A percentile compares a stretch with the other conserved stretches of the same genome.
phyloP scores from a whole-genome alignment of 1,284 basidiomycete genomes.

The Trichosporon sp. region DNA sequence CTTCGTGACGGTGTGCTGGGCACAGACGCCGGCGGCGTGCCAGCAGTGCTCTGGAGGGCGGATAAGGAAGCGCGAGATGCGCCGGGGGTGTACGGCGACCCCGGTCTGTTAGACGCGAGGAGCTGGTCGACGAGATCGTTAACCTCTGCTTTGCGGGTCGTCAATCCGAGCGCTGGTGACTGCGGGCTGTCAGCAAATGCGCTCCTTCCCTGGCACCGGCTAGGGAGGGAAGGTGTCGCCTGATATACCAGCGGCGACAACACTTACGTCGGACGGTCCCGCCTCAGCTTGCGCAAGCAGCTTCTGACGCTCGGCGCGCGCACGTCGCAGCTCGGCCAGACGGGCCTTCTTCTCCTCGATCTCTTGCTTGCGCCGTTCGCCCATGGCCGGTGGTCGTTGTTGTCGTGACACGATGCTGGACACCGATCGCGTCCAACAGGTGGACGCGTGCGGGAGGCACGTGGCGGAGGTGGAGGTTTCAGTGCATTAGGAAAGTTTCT shows the following conservation, averaged over 20 bases:
- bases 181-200: not conserved
- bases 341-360: conserved; percentile 90
- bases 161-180: conserved; percentile 33
- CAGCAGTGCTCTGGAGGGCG: not conserved
- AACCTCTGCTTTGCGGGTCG: conserved; percentile 61
- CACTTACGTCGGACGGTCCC: not conserved
- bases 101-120: conserved; percentile 56
- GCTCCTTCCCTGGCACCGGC: not conserved
- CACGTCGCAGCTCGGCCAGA: conserved; percentile 67
- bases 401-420: conserved; percentile 18
- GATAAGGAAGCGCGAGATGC: not conserved
- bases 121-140: conserved; percentile 69
- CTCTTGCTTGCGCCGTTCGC: conserved; percentile 67
- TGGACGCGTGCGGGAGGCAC: conserved; percentile 12
- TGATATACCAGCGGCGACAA: not conserved
- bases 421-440: conserved; percentile 11
- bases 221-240: not conserved
- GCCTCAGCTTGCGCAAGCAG: conserved; percentile 38
- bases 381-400: conserved; percentile 37
- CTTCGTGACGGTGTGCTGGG: conserved; percentile 66
- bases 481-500: not conserved
- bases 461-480: conserved; percentile 13
- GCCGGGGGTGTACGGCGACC: conserved; percentile 22
- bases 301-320: conserved; percentile 52
- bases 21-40: conserved; percentile 59